Evolutionary conservation across 805 yeast species (phyloP), one percentile per base, ranked within the genome.

Genomic region (Pichia nakasei): DNA sequence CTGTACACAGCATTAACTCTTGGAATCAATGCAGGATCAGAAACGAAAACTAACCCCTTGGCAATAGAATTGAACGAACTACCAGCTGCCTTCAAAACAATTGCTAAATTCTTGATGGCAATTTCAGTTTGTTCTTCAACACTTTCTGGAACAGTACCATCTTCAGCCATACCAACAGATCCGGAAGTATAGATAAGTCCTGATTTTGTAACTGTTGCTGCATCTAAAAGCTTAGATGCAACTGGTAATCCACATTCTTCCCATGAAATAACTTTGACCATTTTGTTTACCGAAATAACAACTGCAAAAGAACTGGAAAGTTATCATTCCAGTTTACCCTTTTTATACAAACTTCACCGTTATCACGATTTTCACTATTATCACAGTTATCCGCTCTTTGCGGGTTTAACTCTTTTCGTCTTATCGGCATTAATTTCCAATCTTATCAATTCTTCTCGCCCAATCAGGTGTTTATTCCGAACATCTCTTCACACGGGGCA

Each of bases 21-120:
- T 15, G 68, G 55, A 17, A 72, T 65, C 47, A 66, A 63, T 21
- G 61, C 55, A 21, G 66, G 63, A 45, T 73, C 69, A 19, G 68
- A 58, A 45, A 75, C 68, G 52, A 74, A 73, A 44, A 73, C 59
- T 42, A 72, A 54, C 0, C 72, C 78, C 52, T 75, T 74, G 53
- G 73, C 52, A 8, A 70, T 73, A 34, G 65, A 65, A 38, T 65
- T 72, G 9, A 68, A 35, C 2, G 72, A 65, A 1, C 75, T 59
- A 8, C 76, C 76, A 22, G 74, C 63, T 7, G 66, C 61, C 38
- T 61, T 61, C 39, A 75, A 59, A 13, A 70, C 65, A 2, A 52
- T 58, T 47, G 63, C 59, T 46, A 74, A 60, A 52, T 70, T 70
- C 38, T 58, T 57, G 48, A 73, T 66, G 13, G 74, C 76, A 42